Conservation (phyloP, 202 grass and related monocot species). For the Setaria italica region DNA sequence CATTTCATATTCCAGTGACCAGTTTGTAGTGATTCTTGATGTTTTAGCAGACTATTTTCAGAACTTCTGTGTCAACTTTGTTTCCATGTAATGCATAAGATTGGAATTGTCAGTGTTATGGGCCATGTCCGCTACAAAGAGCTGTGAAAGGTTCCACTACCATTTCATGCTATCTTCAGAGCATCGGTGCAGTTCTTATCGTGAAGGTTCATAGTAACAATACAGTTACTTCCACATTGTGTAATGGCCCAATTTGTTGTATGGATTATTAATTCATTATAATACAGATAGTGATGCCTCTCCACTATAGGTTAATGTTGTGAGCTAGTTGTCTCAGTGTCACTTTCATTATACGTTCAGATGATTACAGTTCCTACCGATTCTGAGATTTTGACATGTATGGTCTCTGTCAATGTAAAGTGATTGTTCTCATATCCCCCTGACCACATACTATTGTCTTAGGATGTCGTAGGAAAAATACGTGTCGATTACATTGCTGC, state of each 20-base stretch:
- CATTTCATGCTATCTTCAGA: conserved; percentile 30
- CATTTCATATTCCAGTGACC: conserved; percentile 10
- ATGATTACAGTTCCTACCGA: conserved; percentile 19
- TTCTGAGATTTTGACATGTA: conserved; percentile 9
- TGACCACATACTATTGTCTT: conserved; percentile 5
- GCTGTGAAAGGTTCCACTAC: conserved; percentile 9
- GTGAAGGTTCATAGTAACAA: conserved; percentile 28
- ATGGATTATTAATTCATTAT: neutral
- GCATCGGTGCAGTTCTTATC: conserved; percentile 18
- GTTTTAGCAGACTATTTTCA: neutral
- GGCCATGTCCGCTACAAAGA: conserved; percentile 4
- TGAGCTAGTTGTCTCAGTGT: conserved; percentile 2
- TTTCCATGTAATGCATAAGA: conserved; percentile 14
- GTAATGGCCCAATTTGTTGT: conserved; percentile 32
- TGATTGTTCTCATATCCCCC: neutral
- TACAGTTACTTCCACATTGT: conserved; percentile 23
- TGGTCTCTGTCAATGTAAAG: conserved; percentile 32
- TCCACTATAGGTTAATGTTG: neutral
- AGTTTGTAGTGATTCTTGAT: neutral
- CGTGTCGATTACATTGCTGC: neutral
- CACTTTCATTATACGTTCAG: conserved; percentile 13
- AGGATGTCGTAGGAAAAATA: neutral
- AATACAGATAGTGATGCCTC: conserved; percentile 2
- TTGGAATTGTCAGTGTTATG: conserved; percentile 33
- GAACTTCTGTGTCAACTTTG: neutral